Base-by-base conservation (phyloP, 2,329 filamentous ascomycete species). In the Fusarium anguioides region DNA sequence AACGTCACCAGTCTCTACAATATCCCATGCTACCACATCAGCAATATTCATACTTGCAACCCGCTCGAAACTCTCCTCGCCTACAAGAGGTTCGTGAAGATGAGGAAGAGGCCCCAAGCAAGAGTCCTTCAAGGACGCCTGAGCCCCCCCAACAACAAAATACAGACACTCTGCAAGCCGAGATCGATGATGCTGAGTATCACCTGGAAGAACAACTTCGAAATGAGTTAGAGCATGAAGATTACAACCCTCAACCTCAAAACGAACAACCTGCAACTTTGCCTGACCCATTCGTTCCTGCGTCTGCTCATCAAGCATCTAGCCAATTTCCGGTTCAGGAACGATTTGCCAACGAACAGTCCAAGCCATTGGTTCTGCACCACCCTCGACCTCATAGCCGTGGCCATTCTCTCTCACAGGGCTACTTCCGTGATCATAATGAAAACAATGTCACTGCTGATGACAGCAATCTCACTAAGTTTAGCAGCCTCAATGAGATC, bases 101-200 rank as follows among this genome's bases (percentile, higher is more conserved):
- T 54, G 90, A 92, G 21, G 90, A 92, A 67, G 90, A 92, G 59
- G 76, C 78, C 2, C 64, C 60, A 24, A 79, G 74, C 69, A 84
- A 86, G 76, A 86, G 81, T 56, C 82, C 81, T 11, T 86, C 84
- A 3, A 86, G 84, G 72, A 86, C 84, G 1, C 83, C 86, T 0
- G 84, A 89, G 70, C 81, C 84, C 11, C 55, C 70, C 12, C 78
- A 78, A 44, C 80, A 81, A 46, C 81, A 81, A 42, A 80, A 84
- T 50, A 78, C 80, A 44, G 91, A 94, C 70, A 94, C 94, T 69
- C 84, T 97, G 23, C 93, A 97, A 75, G 90, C 90, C 64, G 93
- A 96, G 69, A 90, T 96, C 55, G 91, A 96, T 47, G 91, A 94
- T 73, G 90, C 92, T 6, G 92, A 97, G 72, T 95, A 96, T 74